Evolutionary conservation across 2,329 filamentous ascomycete genomes (phyloP).

Genomic region (Pseudogymnoascus sp.): DNA sequence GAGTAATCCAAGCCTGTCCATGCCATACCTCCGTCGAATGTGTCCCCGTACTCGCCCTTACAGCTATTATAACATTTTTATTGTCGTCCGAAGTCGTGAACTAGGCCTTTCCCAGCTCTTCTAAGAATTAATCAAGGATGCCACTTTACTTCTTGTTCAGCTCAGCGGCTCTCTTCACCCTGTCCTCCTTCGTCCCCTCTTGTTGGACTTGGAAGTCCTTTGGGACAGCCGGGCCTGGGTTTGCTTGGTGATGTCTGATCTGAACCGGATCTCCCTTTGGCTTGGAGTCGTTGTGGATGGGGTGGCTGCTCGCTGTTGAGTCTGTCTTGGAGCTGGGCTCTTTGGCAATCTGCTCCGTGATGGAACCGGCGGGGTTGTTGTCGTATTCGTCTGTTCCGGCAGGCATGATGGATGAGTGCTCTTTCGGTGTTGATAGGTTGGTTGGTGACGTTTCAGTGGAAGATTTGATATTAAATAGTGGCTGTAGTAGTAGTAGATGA

Average conservation of each 20-base stretch:
- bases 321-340: constrained; percentile 30
- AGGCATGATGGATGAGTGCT: constrained; percentile 28
- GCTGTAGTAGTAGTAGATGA: neutral
- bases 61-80: neutral
- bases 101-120: neutral
- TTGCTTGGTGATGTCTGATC: constrained; percentile 44
- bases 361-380: constrained; percentile 24
- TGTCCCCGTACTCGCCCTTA: neutral
- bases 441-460: neutral
- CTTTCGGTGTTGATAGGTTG: neutral
- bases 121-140: neutral
- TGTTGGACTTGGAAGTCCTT: constrained; percentile 44
- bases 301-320: constrained; percentile 31
- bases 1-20: neutral
- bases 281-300: constrained; percentile 29
- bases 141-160: constrained; percentile 46
- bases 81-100: neutral
- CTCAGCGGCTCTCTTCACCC: constrained; percentile 54
- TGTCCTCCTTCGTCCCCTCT: constrained; percentile 62
- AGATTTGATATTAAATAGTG: neutral
- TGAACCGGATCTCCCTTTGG: constrained; percentile 40
- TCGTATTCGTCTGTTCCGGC: constrained; percentile 32
- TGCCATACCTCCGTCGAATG: neutral
- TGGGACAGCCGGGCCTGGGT: constrained; percentile 50
- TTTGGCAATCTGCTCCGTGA: constrained; percentile 32